Evolutionary conservation across 495 filamentous ascomycete genomes (phyloP), one percentile per base, ranked within the genome.

Genomic region (Neurospora africana): DNA sequence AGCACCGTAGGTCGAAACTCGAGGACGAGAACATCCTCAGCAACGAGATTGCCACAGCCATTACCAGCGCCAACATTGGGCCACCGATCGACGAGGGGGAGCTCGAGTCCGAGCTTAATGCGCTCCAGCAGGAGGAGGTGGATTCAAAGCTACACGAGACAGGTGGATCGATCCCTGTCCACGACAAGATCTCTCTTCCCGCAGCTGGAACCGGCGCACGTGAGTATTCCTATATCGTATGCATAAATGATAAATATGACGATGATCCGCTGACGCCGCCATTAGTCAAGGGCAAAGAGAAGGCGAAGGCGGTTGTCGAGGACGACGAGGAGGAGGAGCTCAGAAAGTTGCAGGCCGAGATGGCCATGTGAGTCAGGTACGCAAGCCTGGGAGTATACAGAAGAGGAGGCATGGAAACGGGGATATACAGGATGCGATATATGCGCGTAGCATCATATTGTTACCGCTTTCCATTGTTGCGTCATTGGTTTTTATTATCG

Each of bases 271-370:
- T 84, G 77, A 81, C 73, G 37, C 58, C 74, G 74, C 39, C 74
- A 13, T 35, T 43, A 89, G 88, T 87, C 79, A 91, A 90, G 84
- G 83, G 84, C 69, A 89, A 89, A 75, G 80, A 82, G 47, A 82
- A 84, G 69, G 80, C 81, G 23, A 82, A 84, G 69, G 80, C 81
- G 23, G 84, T 87, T 74, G 89, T 91, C 80, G 94, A 97, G 79
- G 92, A 94, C 77, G 95, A 98, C 88, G 94, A 98, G 78, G 95
- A 98, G 80, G 95, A 90, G 75, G 96, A 99, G 83, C 85, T 99
- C 78, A 88, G 90, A 79, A 97, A 95, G 82, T 81, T 99, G 76
- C 93, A 95, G 81, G 95, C 93, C 47, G 95, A 98, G 83, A 99
- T 99, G 95, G 94, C 94, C 71, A 97, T 98, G 91, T 94, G 71